These are phyloP conservation scores for Cylindrotheca fusiformis DNA, from an alignment of 108 stramenopile genomes.

Conservation along the genomic window DNA sequence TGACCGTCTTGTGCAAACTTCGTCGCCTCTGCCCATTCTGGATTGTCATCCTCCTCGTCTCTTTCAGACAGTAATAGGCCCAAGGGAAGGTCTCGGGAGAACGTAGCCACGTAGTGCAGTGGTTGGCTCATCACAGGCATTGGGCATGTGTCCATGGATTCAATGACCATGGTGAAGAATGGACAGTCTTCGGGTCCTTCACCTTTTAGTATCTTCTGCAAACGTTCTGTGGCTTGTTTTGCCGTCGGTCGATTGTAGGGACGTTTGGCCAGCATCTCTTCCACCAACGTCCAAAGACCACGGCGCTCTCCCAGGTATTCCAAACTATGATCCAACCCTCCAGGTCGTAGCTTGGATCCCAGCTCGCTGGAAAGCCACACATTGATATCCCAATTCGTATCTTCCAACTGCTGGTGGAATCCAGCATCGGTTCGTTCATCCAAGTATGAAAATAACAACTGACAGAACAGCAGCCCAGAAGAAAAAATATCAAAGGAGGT, in stretches of 20 bases:
- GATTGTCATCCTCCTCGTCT: constrained; percentile 33
- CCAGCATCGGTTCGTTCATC: constrained; percentile 77
- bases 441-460: constrained; percentile 71
- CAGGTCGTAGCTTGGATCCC: constrained; percentile 41
- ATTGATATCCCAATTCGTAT: constrained; percentile 67
- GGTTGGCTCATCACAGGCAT: constrained; percentile 46
- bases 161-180: constrained; percentile 61
- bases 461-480: constrained; percentile 62
- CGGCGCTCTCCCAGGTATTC: constrained; percentile 60
- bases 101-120: constrained; percentile 80
- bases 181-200: constrained; percentile 4
- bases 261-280: constrained; percentile 50
- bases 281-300: constrained; percentile 69
- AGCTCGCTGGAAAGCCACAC: constrained; percentile 55
- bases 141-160: constrained; percentile 51
- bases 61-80: constrained; percentile 69
- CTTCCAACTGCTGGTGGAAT: constrained; percentile 62
- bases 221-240: constrained; percentile 36
- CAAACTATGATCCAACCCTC: constrained; percentile 58
- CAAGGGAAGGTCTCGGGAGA: constrained; percentile 48
- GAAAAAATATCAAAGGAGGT: constrained; percentile 68
- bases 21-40: constrained; percentile 57
- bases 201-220: constrained; percentile 25
- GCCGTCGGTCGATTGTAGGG: constrained; percentile 53
- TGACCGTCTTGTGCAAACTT: constrained; percentile 57